These are phyloP conservation scores for Colletotrichum cuscutae DNA, from an alignment of 2,329 filamentous ascomycete species.

Conservation along the genomic window DNA sequence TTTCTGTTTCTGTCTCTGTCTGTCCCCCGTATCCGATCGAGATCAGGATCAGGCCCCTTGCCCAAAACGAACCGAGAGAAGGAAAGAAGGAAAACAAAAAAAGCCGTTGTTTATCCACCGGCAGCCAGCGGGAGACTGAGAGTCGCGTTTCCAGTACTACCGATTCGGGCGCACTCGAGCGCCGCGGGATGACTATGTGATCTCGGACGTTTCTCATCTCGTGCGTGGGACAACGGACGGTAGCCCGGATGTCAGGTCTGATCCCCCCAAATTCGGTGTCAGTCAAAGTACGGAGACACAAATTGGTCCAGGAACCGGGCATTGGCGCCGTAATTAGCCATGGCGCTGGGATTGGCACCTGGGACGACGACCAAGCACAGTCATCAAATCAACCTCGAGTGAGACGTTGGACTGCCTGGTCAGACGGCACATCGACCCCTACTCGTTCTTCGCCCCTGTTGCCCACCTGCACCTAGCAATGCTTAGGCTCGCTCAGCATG, in stretches of 20 bases:
- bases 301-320: constrained; percentile 8
- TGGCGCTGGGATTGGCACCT: constrained; percentile 26
- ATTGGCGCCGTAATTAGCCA: constrained; percentile 9
- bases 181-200: background rate
- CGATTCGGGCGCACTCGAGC: constrained; percentile 8
- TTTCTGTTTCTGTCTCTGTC: background rate
- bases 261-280: background rate
- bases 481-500: background rate
- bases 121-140: constrained; percentile 1
- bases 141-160: background rate
- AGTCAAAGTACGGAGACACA: background rate
- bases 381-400: constrained; percentile 5
- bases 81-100: background rate
- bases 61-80: background rate
- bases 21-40: background rate
- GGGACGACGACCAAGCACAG: constrained; percentile 8
- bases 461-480: too few relatives aligned
- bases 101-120: constrained; percentile 13
- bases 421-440: constrained; percentile 13
- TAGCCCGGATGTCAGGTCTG: constrained; percentile 14
- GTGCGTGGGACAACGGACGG: constrained; percentile 23
- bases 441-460: background rate
- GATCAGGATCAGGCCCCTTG: background rate
- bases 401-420: constrained; percentile 16
- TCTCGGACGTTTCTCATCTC: constrained; percentile 28